Base-by-base conservation (phyloP, 2,329 filamentous ascomycete genomes). In the Microsporum ferrugineum region DNA sequence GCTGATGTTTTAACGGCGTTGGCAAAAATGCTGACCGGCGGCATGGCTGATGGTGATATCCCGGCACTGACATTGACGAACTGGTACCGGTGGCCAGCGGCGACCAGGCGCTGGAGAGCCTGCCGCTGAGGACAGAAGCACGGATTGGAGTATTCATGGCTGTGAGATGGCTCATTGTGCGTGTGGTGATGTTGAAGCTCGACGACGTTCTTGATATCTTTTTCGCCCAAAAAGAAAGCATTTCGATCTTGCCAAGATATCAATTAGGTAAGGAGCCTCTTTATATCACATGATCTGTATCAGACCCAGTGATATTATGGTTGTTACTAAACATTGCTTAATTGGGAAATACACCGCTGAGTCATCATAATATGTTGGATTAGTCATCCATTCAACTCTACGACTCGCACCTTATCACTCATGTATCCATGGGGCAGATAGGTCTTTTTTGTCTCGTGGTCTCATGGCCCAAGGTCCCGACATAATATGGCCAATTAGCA, bases 71-170 rank as follows among this genome's bases (percentile, higher is more conserved):
- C 61, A 49, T 23, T 53, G 58, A 65, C 61, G 58, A 62, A 63
- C 57, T 66, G 60, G 43, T 23, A 8, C 63, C 71, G 67, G 3
- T 69, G 65, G 59, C 60, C 63, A 36, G 71, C 55, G 47, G 34
- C 4, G 67, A 55, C 60, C 47, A 63, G 27, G 66, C 65, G 33
- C 67, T 62, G 36, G 67, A 65, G 34, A 73, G 29, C 23, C 70
- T 69, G 56, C 68, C 63, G 57, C 69, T 63, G 7, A 73, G 60
- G 27, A 70, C 65, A n/a, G 66, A 68, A 33, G 70, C 69, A 39
- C 72, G 74, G 60, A 73, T 57, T n/a, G 73, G 71, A 61, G 68
- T 67, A 62, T 62, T 68, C 58, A 71, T 63, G 31, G 43, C 23
- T 29, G 23, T 27, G 43, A 2, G 43, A 58, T 51, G 14, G 67